A percentile compares a stretch with the other conserved stretches of the same genome.
Evolutionary conservation across 192 early-diverging fungal species (phyloP).

Genomic region (Mortierella alpina): DNA sequence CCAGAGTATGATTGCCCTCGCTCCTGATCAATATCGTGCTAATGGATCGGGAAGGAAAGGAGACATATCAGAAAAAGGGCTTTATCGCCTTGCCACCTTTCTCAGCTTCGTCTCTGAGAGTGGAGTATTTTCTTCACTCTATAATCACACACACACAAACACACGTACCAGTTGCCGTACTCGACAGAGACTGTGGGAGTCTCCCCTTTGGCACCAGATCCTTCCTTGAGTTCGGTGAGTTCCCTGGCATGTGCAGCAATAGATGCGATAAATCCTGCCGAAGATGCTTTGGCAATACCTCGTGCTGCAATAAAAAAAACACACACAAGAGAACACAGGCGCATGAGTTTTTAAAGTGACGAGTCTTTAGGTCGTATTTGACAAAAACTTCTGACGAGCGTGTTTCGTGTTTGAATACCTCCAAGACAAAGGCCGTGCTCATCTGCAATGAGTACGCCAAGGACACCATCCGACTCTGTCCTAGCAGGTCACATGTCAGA

Average conservation of each 20-base stretch:
- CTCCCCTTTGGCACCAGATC: constrained; percentile 29
- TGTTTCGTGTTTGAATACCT: constrained; percentile 25
- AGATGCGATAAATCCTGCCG: constrained; percentile 57
- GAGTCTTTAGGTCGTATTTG: too few species aligned
- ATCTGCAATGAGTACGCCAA: constrained; percentile 56
- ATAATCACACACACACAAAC: neutral
- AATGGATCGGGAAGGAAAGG: neutral
- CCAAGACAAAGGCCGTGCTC: constrained; percentile 57
- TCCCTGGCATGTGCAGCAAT: constrained; percentile 57
- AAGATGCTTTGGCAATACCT: constrained; percentile 53
- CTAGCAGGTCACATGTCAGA: constrained; percentile 3
- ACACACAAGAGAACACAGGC: neutral
- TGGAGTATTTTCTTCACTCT: neutral
- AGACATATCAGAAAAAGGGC: neutral
- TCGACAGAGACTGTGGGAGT: constrained; percentile 52
- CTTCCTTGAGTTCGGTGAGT: constrained; percentile 29
- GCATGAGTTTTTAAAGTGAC: too few species aligned
- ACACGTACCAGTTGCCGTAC: constrained; percentile 38
- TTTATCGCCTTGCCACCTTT: neutral
- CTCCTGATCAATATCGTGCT: constrained; percentile 56
- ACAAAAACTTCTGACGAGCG: neutral
- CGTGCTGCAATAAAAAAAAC: constrained; percentile 29
- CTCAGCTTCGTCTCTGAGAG: neutral
- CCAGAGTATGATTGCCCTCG: constrained; percentile 52
- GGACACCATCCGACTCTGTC: constrained; percentile 49